Evolutionary conservation across 495 filamentous ascomycete species (phyloP).

Genomic region (Penicillium atrosanguineum): DNA sequence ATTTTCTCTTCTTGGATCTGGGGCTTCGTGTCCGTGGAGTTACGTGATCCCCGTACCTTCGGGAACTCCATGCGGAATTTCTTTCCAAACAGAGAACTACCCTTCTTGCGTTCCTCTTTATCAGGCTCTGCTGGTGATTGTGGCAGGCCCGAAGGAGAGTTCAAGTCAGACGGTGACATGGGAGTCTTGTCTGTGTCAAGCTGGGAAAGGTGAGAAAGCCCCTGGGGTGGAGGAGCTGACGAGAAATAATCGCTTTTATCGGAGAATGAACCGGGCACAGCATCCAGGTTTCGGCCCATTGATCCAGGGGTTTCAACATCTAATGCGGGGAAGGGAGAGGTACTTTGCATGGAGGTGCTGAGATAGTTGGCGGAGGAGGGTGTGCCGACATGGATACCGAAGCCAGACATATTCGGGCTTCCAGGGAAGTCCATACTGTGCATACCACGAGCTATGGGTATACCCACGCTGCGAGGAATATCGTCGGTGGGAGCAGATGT

Average conservation of each 20-base stretch:
- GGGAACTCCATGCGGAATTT: constrained; percentile 86
- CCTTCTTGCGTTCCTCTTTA: constrained; percentile 69
- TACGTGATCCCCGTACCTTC: constrained; percentile 71
- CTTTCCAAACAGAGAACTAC: constrained; percentile 71
- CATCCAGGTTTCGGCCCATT: constrained; percentile 27
- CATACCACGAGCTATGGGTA: constrained; percentile 50
- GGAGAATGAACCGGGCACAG: constrained; percentile 43
- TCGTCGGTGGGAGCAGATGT: constrained; percentile 63
- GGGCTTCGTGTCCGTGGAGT: constrained; percentile 76
- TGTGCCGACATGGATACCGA: constrained; percentile 36
- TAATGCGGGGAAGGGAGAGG: constrained; percentile 22
- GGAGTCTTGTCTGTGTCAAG: constrained; percentile 35
- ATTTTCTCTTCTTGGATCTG: constrained; percentile 73
- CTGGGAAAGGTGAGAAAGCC: not conserved
- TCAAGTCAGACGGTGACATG: constrained; percentile 48
- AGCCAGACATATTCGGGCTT: constrained; percentile 66
- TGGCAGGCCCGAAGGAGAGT: constrained; percentile 44
- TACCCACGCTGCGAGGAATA: constrained; percentile 45
- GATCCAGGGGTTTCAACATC: constrained; percentile 22
- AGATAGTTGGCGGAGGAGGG: constrained; percentile 22
- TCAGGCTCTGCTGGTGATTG: constrained; percentile 65
- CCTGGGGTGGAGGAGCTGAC: constrained; percentile 19
- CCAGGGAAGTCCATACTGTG: constrained; percentile 59
- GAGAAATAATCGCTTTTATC: constrained; percentile 70
- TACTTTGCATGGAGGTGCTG: constrained; percentile 29